Conservation (phyloP, 2,329 filamentous ascomycete species). For the Trichoderma aggressivum region DNA sequence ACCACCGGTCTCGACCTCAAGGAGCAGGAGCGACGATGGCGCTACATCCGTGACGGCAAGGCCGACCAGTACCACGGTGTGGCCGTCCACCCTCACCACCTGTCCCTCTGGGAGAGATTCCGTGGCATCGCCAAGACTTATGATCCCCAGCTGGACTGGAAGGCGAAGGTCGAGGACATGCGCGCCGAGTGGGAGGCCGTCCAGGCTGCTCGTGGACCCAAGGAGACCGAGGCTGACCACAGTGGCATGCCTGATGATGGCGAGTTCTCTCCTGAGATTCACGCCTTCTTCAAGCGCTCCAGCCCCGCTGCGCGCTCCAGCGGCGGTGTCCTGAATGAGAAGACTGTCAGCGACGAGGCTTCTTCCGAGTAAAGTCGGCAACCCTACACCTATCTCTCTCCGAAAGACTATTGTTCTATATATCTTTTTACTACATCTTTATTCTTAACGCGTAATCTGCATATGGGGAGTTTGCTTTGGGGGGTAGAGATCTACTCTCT, state of each 20-base stretch:
- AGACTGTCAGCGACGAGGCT: constrained; percentile 6
- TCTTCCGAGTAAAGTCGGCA: constrained; percentile 18
- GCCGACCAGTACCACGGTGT: constrained; percentile 87
- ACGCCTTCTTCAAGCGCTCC: constrained; percentile 51
- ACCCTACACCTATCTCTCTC: not conserved
- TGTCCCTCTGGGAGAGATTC: constrained; percentile 83
- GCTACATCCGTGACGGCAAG: constrained; percentile 75
- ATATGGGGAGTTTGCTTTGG: not conserved
- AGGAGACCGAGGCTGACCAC: constrained; percentile 44
- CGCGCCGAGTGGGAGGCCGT: constrained; percentile 57
- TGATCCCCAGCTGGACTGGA: constrained; percentile 76
- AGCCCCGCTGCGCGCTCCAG: constrained; percentile 26
- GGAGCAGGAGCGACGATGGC: constrained; percentile 94
- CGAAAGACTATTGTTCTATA: not conserved
- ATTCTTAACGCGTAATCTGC: not conserved
- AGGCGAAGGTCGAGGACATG: constrained; percentile 83
- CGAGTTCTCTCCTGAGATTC: constrained; percentile 52
- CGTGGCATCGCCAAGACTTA: constrained; percentile 77
- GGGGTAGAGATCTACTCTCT: not conserved
- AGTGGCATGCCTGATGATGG: constrained; percentile 42
- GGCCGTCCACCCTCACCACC: constrained; percentile 83
- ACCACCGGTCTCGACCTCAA: constrained; percentile 95
- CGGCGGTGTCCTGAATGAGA: constrained; percentile 32
- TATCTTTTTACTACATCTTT: not conserved
- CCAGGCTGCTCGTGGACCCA: constrained; percentile 45